Evolutionary conservation across 345 rosid genomes (phyloP).

Genomic region (Populus simonii): DNA sequence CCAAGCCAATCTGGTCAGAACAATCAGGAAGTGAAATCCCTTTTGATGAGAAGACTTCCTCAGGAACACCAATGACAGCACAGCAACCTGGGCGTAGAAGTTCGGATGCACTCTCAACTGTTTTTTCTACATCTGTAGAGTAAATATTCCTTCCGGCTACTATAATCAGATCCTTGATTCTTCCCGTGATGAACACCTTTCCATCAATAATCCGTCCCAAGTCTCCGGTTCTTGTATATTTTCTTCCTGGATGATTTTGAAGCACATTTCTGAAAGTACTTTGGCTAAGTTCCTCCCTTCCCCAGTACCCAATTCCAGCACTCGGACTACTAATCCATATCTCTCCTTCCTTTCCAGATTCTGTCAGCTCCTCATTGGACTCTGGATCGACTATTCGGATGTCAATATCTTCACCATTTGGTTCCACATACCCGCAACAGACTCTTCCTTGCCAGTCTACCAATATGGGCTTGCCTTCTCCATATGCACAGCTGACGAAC

Average conservation of each 20-base stretch:
- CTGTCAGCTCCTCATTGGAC: slow-evolving; percentile 35
- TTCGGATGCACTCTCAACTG: slow-evolving; percentile 58
- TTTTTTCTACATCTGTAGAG: slow-evolving; percentile 68
- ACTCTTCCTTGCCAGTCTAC: slow-evolving; percentile 69
- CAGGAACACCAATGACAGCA: slow-evolving; percentile 67
- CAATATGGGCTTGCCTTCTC: slow-evolving; percentile 52
- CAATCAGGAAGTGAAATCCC: slow-evolving; percentile 52
- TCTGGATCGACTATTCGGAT: slow-evolving; percentile 52
- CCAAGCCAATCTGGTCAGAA: slow-evolving; percentile 61
- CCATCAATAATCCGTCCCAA: slow-evolving; percentile 57
- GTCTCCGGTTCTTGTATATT: slow-evolving; percentile 58
- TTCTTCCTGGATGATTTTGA: slow-evolving; percentile 35
- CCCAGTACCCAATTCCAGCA: slow-evolving; percentile 69
- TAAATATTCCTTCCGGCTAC: slow-evolving; percentile 68
- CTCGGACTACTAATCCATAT: slow-evolving; percentile 71
- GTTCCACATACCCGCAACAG: slow-evolving; percentile 53
- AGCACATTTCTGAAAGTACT: slow-evolving; percentile 51
- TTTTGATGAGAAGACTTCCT: slow-evolving; percentile 55
- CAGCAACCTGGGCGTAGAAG: slow-evolving; percentile 63
- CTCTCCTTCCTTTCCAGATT: slow-evolving; percentile 60
- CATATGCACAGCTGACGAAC: slow-evolving; percentile 65
- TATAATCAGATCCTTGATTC: slow-evolving; percentile 73
- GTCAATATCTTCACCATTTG: slow-evolving; percentile 44
- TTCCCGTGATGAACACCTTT: slow-evolving; percentile 60
- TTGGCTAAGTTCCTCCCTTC: slow-evolving; percentile 49